Evolutionary conservation across 2,329 filamentous ascomycete genomes (phyloP).

Genomic region (Onygenales sp.): DNA sequence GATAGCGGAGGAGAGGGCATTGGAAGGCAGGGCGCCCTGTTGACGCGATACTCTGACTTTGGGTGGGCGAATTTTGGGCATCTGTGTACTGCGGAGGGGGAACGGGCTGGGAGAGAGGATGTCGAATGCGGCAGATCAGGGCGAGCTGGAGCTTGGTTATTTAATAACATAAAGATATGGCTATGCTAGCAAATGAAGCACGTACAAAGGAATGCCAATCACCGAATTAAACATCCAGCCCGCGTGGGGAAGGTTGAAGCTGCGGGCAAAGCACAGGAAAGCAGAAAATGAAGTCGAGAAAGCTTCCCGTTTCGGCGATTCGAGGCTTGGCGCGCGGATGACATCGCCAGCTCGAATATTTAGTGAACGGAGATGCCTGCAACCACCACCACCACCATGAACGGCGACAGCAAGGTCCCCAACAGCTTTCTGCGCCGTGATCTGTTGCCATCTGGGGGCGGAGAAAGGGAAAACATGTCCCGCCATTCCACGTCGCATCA

Average conservation of each 20-base stretch:
- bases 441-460: background rate
- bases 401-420: background rate
- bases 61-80: too few species aligned
- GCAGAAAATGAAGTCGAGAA: background rate
- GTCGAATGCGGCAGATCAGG: too few species aligned
- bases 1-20: constrained; percentile 16
- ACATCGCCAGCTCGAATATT: background rate
- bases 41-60: too few species aligned
- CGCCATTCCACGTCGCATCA: background rate
- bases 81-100: too few species aligned
- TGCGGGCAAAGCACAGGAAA: background rate
- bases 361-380: background rate
- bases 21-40: constrained; percentile 5
- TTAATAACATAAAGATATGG: too few species aligned
- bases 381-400: background rate
- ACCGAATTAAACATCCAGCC: background rate
- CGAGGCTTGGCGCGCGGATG: background rate
- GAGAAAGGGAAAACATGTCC: background rate
- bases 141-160: too few species aligned
- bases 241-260: background rate
- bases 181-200: too few species aligned
- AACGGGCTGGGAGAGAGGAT: too few species aligned
- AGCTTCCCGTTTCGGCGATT: background rate
- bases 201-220: too few species aligned
- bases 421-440: background rate